Conservation (phyloP, 2,329 filamentous ascomycete genomes). For the Trichoderma hamatum region DNA sequence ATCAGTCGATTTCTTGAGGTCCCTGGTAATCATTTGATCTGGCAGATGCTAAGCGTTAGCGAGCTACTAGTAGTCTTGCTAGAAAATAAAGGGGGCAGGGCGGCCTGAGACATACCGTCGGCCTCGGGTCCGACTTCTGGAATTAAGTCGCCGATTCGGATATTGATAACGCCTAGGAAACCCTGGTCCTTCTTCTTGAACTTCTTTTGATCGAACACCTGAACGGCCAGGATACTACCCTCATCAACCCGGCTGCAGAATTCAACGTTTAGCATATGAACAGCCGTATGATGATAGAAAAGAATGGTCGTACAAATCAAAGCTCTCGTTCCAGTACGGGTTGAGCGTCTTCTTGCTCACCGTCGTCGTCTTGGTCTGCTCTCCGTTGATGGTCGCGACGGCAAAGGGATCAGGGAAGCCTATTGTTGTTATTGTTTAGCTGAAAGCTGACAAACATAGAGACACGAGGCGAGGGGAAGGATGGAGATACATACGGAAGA, state of each 20-base stretch:
- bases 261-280: conserved; percentile 7
- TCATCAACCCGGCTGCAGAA: conserved; percentile 77
- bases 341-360: conserved; percentile 98
- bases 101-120: conserved; percentile 68
- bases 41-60: conserved; percentile 34
- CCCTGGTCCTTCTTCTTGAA: conserved; percentile 99
- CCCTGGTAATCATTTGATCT: conserved; percentile 98
- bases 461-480: background rate
- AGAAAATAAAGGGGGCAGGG: conserved; percentile 5
- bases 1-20: conserved; percentile 96
- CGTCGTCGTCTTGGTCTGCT: conserved; percentile 96
- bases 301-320: conserved; percentile 80
- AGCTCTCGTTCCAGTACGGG: conserved; percentile 99
- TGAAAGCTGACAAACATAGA: background rate
- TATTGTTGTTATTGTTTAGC: conserved; percentile 47
- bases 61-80: conserved; percentile 2
- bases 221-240: conserved; percentile 94
- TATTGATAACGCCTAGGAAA: conserved; percentile 96
- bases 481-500: conserved; percentile 77
- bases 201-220: conserved; percentile 99
- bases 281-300: background rate
- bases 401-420: conserved; percentile 98
- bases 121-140: conserved; percentile 80
- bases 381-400: conserved; percentile 93
- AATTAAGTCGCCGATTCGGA: conserved; percentile 91